These are phyloP conservation scores for Oryza punctata DNA, from an alignment of 176 grass and related monocot species.

Conservation along the genomic window DNA sequence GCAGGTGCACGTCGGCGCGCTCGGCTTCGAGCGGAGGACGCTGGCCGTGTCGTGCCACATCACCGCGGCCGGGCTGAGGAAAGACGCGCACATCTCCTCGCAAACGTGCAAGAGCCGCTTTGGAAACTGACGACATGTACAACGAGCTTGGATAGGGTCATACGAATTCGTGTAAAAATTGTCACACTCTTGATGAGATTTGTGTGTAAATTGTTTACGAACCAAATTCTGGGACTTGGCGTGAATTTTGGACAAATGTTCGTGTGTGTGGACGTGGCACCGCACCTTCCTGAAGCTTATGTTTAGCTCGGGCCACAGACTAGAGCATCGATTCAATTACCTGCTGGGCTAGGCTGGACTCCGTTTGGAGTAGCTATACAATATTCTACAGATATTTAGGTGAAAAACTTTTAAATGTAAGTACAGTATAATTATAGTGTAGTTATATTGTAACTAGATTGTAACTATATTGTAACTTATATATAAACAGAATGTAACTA, in stretches of 20 bases:
- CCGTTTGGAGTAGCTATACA: too few relatives aligned
- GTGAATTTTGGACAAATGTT: neutral
- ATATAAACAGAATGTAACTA: too few relatives aligned
- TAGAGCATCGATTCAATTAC: neutral
- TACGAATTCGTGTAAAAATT: neutral
- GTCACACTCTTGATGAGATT: neutral
- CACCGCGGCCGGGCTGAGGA: conserved; percentile 44
- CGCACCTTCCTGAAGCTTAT: neutral
- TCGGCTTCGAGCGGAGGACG: conserved; percentile 43
- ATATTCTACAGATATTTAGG: too few relatives aligned
- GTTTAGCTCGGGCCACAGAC: neutral
- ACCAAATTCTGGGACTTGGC: neutral
- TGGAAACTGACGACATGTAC: conserved; percentile 22
- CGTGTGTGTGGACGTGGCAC: neutral
- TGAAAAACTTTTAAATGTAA: too few relatives aligned
- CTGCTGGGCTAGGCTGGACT: neutral
- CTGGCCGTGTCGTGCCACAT: conserved; percentile 49
- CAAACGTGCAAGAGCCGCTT: conserved; percentile 60
- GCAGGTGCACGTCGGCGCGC: conserved; percentile 54
- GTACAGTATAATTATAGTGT: too few relatives aligned
- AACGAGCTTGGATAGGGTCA: neutral
- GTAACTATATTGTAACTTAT: too few relatives aligned
- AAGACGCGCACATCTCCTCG: conserved; percentile 52
- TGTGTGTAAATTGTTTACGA: neutral
- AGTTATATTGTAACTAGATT: too few relatives aligned